phyloP scores from a whole-genome alignment of 208 protist genomes.

The Leishmania aethiopica region DNA sequence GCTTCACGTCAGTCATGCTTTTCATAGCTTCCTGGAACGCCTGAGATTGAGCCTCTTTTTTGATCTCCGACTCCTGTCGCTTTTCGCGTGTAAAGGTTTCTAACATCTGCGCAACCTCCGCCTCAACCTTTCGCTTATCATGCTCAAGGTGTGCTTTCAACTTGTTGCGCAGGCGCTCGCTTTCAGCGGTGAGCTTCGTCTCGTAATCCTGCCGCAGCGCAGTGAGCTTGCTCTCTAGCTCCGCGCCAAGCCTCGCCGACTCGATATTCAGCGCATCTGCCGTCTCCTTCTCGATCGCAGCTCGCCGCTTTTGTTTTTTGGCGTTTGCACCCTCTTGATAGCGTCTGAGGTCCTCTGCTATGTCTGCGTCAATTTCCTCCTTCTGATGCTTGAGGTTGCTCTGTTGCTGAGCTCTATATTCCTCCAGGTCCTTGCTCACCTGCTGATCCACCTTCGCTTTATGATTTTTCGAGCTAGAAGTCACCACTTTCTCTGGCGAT shows the following conservation, averaged over 20 bases:
- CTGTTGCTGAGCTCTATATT: constrained; percentile 31
- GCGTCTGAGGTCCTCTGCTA: constrained; percentile 14
- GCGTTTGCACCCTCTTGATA: constrained; percentile 12
- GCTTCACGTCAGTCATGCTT: constrained; percentile 19
- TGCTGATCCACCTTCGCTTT: constrained; percentile 28
- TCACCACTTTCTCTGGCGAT: constrained; percentile 3
- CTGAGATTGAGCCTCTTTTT: constrained; percentile 37
- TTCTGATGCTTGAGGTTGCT: constrained; percentile 9
- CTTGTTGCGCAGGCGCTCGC: constrained; percentile 31
- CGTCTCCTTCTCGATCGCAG: constrained; percentile 4
- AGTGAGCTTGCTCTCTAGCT: constrained; percentile 21
- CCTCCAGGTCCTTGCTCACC: constrained; percentile 22
- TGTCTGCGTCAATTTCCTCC: constrained; percentile 9
- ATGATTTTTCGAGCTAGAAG: constrained; percentile 18
- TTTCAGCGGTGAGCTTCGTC: constrained; percentile 22
- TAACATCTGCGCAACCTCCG: constrained; percentile 36
- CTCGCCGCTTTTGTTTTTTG: constrained; percentile 17
- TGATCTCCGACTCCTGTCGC: constrained; percentile 38
- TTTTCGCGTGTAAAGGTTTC: constrained; percentile 43
- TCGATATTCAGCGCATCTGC: constrained; percentile 10
- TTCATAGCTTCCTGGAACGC: constrained; percentile 30
- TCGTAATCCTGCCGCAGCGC: constrained; percentile 24
- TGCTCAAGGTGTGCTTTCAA: constrained; percentile 35
- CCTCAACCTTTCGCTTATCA: constrained; percentile 47
- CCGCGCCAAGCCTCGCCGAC: constrained; percentile 10